Evolutionary conservation across 2,329 filamentous ascomycete species (phyloP), one percentile per base, ranked within the genome.

Genomic region (Trichoderma brevicompactum): DNA sequence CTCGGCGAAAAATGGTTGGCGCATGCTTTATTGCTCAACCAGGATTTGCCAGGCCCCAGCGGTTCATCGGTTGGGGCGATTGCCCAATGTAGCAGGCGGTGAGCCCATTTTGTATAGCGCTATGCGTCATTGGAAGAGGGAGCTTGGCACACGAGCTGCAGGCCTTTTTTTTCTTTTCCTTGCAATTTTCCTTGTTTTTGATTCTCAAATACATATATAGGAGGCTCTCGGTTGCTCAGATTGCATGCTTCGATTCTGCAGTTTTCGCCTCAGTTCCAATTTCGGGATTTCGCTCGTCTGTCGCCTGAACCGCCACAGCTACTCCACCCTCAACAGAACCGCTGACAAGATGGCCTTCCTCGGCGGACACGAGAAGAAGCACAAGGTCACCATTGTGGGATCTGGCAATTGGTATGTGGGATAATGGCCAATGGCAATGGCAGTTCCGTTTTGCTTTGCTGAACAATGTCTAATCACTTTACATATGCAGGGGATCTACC

Each of bases 311-410:
- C 68, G 48, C 43, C 68, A 53, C 60, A 71, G 68, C 54, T 70
- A 69, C 54, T 60, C 69, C 53, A 67, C 68, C 38, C 52, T 67
- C 65, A 64, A 49, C 54, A 60, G 34, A 63, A 46, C 46, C 38
- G 15, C 46, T 9, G 54, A 7, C 72, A 78, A 72, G 40, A 79
- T 79, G 78, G 65, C 69, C n/a, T 58, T 73, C 56, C 74, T 84
- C 48, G 82, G 80, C 66, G 78, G 83, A 64, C 79, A 85, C 68
- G 80, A 82, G 68, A 91, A 87, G 81, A 93, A 90, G 80, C 93
- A 97, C 86, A 96, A 93, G 84, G 92, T 97, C 74, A 94, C 93
- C 68, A 87, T 99, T 60, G 87, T 99, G 70, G 95, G 95, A 72
- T 98, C 94, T 60, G 95, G 95, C 73, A 99, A 99, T 79, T 99